Evolutionary conservation across 73 alveolate genomes (phyloP).

Genomic region (Paramecium sonneborni): DNA sequence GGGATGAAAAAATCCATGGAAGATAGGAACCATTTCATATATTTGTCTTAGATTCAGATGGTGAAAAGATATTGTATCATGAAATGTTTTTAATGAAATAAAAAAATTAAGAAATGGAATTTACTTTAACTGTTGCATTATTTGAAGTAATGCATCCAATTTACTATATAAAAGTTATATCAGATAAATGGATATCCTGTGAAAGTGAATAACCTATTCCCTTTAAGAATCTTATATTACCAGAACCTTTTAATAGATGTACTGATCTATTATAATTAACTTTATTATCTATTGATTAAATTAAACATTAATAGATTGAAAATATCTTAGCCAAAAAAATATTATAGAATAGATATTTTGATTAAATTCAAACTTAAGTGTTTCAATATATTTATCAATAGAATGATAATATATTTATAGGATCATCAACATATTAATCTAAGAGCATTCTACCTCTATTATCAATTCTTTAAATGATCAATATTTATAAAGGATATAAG

Average conservation of each 20-base stretch:
- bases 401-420: constrained; percentile 92
- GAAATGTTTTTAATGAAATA: constrained; percentile 91
- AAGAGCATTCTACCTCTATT: constrained; percentile 86
- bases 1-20: constrained; percentile 98
- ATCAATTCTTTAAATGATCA: constrained; percentile 85
- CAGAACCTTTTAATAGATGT: constrained; percentile 95
- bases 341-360: constrained; percentile 73
- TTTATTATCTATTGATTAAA: constrained; percentile 40
- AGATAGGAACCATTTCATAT: constrained; percentile 97
- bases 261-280: constrained; percentile 70
- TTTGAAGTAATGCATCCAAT: constrained; percentile 99
- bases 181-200: constrained; percentile 97
- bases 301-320: constrained; percentile 61
- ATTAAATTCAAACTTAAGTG: constrained; percentile 91
- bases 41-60: constrained; percentile 97
- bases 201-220: constrained; percentile 94
- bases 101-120: constrained; percentile 79
- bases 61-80: constrained; percentile 96
- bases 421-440: constrained; percentile 91
- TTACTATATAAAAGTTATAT: constrained; percentile 87
- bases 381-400: constrained; percentile 81
- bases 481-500: constrained; percentile 70
- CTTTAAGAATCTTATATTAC: constrained; percentile 96
- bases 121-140: constrained; percentile 96
- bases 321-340: constrained; percentile 68